Evolutionary conservation across 2,329 filamentous ascomycete genomes (phyloP).

Genomic region (Helotiales sp.): DNA sequence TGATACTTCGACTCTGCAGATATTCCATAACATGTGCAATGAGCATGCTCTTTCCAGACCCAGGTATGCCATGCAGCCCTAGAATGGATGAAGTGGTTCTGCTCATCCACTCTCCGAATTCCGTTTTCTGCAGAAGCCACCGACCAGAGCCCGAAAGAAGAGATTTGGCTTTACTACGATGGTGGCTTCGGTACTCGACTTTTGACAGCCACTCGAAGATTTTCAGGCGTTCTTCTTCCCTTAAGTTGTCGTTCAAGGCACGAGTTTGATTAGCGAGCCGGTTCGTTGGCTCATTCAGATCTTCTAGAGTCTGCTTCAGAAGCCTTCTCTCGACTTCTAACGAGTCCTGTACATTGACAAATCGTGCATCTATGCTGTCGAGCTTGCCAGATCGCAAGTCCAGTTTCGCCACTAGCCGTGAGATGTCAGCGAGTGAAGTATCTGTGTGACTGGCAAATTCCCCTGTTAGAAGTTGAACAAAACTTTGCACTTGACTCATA

Average conservation of each 20-base stretch:
- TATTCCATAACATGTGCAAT: constrained; percentile 11
- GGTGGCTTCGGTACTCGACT: constrained; percentile 10
- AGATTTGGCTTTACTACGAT: constrained; percentile 11
- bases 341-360: not conserved
- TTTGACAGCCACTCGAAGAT: constrained; percentile 23
- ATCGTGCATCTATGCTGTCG: not conserved
- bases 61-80: constrained; percentile 43
- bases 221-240: constrained; percentile 13
- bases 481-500: constrained; percentile 12
- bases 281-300: constrained; percentile 14
- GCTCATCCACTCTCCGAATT: constrained; percentile 40
- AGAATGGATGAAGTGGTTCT: constrained; percentile 42
- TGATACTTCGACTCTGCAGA: not conserved
- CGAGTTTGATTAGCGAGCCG: constrained; percentile 10
- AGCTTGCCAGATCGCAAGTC: not conserved
- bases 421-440: not conserved
- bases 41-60: constrained; percentile 12
- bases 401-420: not conserved
- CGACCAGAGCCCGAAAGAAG: constrained; percentile 31
- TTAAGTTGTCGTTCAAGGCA: constrained; percentile 6
- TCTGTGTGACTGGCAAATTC: not conserved
- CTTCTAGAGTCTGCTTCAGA: not conserved
- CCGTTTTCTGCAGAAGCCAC: constrained; percentile 32
- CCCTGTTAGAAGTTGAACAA: constrained; percentile 11
- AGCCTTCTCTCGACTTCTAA: not conserved